Base-by-base conservation (phyloP, 1,284 basidiomycete species). In the Gomphus bonarii region DNA sequence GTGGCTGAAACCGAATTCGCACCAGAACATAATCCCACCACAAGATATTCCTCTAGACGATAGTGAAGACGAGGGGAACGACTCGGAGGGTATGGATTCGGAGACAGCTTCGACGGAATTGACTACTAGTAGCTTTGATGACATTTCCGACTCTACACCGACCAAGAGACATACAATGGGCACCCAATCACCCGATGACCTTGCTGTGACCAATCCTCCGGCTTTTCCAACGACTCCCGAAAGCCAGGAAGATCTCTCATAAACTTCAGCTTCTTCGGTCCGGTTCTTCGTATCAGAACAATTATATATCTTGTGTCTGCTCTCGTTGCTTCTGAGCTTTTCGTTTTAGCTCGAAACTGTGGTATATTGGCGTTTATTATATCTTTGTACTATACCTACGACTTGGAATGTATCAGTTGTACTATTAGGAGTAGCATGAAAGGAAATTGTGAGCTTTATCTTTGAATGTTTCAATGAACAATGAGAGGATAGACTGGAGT, bases 1-100 rank as follows among this genome's bases (percentile, higher is more conserved):
- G 18, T 81, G 80, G 77, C 64, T 78, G 46, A 69, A 75, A 58
- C 69, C 75, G 42, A 57, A 1, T 20, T 25, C 54, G 33, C 31
- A 16, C 31, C 42, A 33, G 33, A 33, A 38, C 3, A 4, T 14
- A 16, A n/a, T n/a, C n/a, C n/a, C n/a, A n/a, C n/a, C 20, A 10
- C 42, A n/a, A 20, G 31, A 38, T 9, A 43, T 54, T 14, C 10
- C 54, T 3, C 11, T 48, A 30, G 55, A 48, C n/a, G 55, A 50
- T 11, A 49, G 40, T 31, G 55, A 57, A 10, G 44, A 31, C 30
- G 51, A 53, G 20, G 46, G 28, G 16, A 22, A 30, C 8, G 10
- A 31, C 35, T 42, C 33, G 22, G 51, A 43, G 8, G 16, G n/a
- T 10, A 8, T n/a, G n/a, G n/a, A 43, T 3, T 30, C 49, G 2